Evolutionary conservation across 2,329 filamentous ascomycete species (phyloP), one percentile per base, ranked within the genome.

Genomic region (Colletotrichum orbiculare): DNA sequence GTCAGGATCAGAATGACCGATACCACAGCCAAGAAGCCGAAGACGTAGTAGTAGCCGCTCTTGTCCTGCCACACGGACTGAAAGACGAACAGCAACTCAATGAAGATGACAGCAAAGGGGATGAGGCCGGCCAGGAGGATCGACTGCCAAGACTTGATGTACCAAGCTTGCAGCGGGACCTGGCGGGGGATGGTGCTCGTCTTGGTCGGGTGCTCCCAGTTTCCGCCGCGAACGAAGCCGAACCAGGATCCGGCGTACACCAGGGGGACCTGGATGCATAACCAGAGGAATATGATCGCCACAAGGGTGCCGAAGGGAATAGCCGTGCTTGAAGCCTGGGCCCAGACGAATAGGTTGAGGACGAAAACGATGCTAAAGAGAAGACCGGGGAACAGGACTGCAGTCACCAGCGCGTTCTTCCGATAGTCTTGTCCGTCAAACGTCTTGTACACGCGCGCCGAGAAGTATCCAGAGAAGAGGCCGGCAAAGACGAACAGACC

Each of bases 21-120:
- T 9, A 96, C 90, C 13, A 93, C 88, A 8, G 89, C 89, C 68
- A 96, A 78, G 80, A 95, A 97, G 10, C 93, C 93, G 74, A 96
- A 97, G 25, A 96, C 89, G 77, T 97, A 97, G 78, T 97, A 97
- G 77, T 94, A 96, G 7, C 92, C 92, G 73, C 89, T 93, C 82
- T 96, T 96, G 78, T 96, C 93, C 76, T 94, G 91, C 91, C 93
- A 96, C 39, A 96, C 77, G 53, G 91, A 94, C 78, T 93, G 92
- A 78, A 96, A 96, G 54, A 96, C 89, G 74, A 94, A 96, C 46
- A 95, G 83, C 12, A 96, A 84, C 78, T 96, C 93, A 72, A 96
- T 93, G 76, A 95, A 96, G 70, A 96, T 89, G 60, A 96, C 92
- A 2, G 91, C 91, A 73, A 97, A 97, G 0, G 93, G 93, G 8